Percentiles rank a stretch among this genome's conserved stretches.
Conservation (phyloP, 2,329 filamentous ascomycete species). For the Stenocarpella maydis region DNA sequence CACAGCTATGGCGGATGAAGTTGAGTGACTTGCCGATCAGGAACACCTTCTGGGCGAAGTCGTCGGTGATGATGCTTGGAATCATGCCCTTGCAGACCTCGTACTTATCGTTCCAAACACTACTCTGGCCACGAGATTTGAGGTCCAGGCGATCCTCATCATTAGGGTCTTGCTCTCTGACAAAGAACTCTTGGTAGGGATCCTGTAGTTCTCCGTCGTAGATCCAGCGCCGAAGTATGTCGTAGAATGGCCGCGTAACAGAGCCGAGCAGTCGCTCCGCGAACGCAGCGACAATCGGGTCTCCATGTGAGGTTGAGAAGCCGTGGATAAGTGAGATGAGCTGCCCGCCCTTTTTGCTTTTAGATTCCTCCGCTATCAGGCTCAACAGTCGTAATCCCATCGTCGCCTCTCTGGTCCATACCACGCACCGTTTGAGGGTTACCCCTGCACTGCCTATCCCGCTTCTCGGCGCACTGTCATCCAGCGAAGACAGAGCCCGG, state of each 20-base stretch:
- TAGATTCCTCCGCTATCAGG: slow-evolving; percentile 90
- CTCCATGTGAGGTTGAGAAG: slow-evolving; percentile 92
- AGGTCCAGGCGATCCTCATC: slow-evolving; percentile 54
- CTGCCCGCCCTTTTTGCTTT: slow-evolving; percentile 83
- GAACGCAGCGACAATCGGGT: slow-evolving; percentile 92
- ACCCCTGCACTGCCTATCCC: slow-evolving; percentile 87
- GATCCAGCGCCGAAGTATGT: slow-evolving; percentile 95
- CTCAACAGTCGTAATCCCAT: slow-evolving; percentile 95
- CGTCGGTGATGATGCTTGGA: slow-evolving; percentile 89
- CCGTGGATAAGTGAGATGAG: slow-evolving; percentile 92
- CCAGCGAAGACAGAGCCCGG: slow-evolving; percentile 77
- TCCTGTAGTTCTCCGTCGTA: slow-evolving; percentile 98
- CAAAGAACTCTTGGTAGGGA: slow-evolving; percentile 94
- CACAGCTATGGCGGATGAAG: slow-evolving; percentile 95
- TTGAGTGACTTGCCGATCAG: slow-evolving; percentile 97
- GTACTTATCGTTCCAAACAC: slow-evolving; percentile 98
- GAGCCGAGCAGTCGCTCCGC: slow-evolving; percentile 87
- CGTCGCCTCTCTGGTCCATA: slow-evolving; percentile 97
- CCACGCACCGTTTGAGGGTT: slow-evolving; percentile 91
- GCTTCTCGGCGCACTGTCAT: slow-evolving; percentile 70
- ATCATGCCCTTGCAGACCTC: slow-evolving; percentile 85
- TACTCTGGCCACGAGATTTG: slow-evolving; percentile 73
- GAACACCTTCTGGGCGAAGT: slow-evolving; percentile 96
- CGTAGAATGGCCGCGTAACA: slow-evolving; percentile 94
- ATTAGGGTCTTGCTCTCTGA: slow-evolving; percentile 77